Evolutionary conservation across 2,329 filamentous ascomycete species (phyloP).

Genomic region (Hypoxylon sp.): DNA sequence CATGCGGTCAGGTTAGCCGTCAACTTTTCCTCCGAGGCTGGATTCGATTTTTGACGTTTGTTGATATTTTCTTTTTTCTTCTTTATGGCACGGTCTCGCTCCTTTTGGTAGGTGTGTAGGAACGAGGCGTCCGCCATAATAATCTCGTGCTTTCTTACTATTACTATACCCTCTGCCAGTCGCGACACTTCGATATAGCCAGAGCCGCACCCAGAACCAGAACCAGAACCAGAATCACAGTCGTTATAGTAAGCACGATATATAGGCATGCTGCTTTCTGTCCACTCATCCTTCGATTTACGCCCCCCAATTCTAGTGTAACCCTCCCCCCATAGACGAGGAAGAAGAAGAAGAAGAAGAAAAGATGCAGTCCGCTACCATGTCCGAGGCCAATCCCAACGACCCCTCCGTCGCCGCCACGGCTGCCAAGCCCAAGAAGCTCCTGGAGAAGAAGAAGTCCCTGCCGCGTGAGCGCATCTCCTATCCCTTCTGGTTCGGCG

Average conservation of each 20-base stretch:
- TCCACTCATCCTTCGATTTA: conserved; percentile 24
- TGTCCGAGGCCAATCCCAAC: conserved; percentile 33
- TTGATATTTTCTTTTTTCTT: no score
- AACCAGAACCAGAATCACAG: no score
- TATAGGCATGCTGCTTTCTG: conserved; percentile 32
- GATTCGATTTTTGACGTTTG: no score
- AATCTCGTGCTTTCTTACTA: conserved; percentile 10
- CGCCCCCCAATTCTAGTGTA: conserved; percentile 27
- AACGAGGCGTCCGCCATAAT: conserved; percentile 6
- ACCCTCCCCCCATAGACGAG: no score
- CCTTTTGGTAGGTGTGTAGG: conserved; percentile 32
- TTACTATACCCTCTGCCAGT: not conserved
- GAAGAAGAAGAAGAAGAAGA: conserved; percentile 16
- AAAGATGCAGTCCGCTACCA: conserved; percentile 41
- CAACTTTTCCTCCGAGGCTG: conserved; percentile 24
- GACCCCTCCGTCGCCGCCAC: conserved; percentile 34
- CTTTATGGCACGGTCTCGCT: conserved; percentile 38
- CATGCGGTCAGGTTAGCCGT: conserved; percentile 20
- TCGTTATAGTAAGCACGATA: no score
- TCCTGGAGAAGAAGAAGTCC: conserved; percentile 47
- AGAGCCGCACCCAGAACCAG: no score
- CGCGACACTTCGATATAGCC: not conserved
- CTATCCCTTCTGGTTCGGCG: conserved; percentile 96
- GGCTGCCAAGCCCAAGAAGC: conserved; percentile 36
- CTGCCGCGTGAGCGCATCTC: conserved; percentile 51